A percentile compares a stretch with the other conserved stretches of the same genome.
phyloP scores from a whole-genome alignment of 2,329 filamentous ascomycete species.

The Stagonosporopsis chrysanthemi region DNA sequence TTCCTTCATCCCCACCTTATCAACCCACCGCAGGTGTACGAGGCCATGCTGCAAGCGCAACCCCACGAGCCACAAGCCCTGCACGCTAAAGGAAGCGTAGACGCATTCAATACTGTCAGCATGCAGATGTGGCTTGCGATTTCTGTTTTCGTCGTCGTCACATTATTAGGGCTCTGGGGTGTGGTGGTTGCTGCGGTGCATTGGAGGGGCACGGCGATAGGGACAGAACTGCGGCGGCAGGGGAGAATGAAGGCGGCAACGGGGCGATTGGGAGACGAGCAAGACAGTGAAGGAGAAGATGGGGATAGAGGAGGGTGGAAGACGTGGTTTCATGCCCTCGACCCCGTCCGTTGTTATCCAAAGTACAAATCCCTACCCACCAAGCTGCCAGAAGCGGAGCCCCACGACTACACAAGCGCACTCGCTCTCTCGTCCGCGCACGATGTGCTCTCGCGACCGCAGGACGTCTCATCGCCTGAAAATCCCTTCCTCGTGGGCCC shows the following conservation, averaged over 20 bases:
- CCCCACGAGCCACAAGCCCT: not conserved
- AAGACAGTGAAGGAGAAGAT: not conserved
- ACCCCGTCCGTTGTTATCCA: not conserved
- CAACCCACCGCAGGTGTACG: not conserved
- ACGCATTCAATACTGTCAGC: not conserved
- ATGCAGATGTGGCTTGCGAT: not conserved
- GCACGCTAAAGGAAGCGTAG: not conserved
- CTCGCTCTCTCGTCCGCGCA: not conserved
- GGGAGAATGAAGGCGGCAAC: not conserved
- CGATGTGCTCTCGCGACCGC: not conserved
- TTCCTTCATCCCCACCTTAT: not conserved
- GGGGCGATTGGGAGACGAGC: not conserved
- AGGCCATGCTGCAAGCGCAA: not conserved
- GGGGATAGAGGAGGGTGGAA: not conserved
- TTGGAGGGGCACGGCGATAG: not conserved
- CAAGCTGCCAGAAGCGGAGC: not conserved
- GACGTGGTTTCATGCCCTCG: not conserved
- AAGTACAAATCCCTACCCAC: not conserved
- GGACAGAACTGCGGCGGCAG: not conserved
- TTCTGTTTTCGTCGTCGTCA: not conserved
- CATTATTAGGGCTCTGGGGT: not conserved
- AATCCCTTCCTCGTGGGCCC: slow-evolving; percentile 9
- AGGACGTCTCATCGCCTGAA: not conserved
- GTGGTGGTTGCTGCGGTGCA: not conserved
- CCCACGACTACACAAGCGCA: not conserved